Evolutionary conservation across 2,329 filamentous ascomycete genomes (phyloP), one percentile per base, ranked within the genome.

Genomic region (Fusarium pseudonygamai): DNA sequence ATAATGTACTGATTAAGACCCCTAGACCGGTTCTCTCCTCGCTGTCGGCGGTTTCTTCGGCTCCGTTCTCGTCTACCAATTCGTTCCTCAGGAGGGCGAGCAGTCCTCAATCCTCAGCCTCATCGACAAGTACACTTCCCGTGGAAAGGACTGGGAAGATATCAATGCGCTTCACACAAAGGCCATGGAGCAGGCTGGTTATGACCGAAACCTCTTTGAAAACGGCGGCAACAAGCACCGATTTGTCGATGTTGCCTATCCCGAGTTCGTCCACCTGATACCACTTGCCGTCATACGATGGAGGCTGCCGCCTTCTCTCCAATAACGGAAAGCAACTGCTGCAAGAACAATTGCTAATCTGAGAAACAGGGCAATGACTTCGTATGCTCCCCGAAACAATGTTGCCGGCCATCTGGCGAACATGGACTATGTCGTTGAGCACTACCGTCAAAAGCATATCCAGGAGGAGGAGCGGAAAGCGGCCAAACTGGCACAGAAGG

Each of bases 401-500:
- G 86, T 86, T 32, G 88, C 89, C 34, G 89, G 89, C 45, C 86
- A 88, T 75, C 82, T 84, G 71, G 79, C 83, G 73, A 88, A 88
- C 79, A 80, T 91, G 52, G 87, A 89, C 79, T 82, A 88, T 75
- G 84, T 90, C 34, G 84, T 89, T 22, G 87, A 86, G 78, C 89
- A 90, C 81, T 90, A 88, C 83, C 83, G 83, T 76, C 83, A 87
- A 79, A 81, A 87, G 81, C 85, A 90, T 73, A 76, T 86, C 61
- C 85, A 85, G 65, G 87, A 88, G 66, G 88, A 89, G 80, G 88
- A 87, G 75, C 83, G 85, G 73, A 90, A 90, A 82, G 82, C 82
- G 42, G 83, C 83, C 79, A 87, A 84, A 80, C 71, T 89, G 75
- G 83, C 83, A 7, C 79, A 82, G 67, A 84, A 84, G 80, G 80